Conservation (phyloP, 2,329 filamentous ascomycete genomes). For the Proliferodiscus dingleyae region DNA sequence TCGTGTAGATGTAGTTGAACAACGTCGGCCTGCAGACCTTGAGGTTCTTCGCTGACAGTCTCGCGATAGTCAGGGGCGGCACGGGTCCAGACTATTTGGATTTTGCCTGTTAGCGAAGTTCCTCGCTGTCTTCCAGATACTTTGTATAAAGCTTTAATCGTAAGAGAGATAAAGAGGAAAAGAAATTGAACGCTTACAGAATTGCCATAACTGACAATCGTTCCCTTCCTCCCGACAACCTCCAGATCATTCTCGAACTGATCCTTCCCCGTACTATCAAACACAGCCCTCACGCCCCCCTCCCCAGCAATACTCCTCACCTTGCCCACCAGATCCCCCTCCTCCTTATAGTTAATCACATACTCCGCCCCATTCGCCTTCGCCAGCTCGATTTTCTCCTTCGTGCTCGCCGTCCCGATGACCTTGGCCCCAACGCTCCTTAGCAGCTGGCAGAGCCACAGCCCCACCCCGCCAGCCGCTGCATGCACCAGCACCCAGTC, state of each 20-base stretch:
- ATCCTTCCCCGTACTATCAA: slow-evolving; percentile 79
- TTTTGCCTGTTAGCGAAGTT: no score
- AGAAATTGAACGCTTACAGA: slow-evolving; percentile 46
- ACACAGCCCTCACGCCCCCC: slow-evolving; percentile 70
- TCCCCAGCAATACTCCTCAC: slow-evolving; percentile 68
- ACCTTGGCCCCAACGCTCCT: slow-evolving; percentile 67
- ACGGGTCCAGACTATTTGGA: slow-evolving; percentile 47
- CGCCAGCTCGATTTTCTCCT: slow-evolving; percentile 68
- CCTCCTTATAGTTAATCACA: slow-evolving; percentile 62
- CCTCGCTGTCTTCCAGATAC: no score
- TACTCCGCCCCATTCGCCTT: slow-evolving; percentile 66
- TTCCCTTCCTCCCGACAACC: slow-evolving; percentile 71
- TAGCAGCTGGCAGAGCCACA: slow-evolving; percentile 71
- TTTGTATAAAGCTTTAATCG: no score
- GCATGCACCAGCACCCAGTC: slow-evolving; percentile 84
- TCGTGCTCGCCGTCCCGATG: slow-evolving; percentile 73
- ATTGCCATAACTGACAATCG: slow-evolving; percentile 75
- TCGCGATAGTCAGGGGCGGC: slow-evolving; percentile 54
- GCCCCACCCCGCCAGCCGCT: slow-evolving; percentile 76
- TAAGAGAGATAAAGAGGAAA: no score
- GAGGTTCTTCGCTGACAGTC: slow-evolving; percentile 68
- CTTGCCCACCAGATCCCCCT: slow-evolving; percentile 51
- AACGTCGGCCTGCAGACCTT: slow-evolving; percentile 71
- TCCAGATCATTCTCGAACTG: slow-evolving; percentile 80
- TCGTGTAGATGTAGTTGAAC: slow-evolving; percentile 63